Conservation (phyloP, 768 basidiomycete species). For the Boletus eberwhitei region DNA sequence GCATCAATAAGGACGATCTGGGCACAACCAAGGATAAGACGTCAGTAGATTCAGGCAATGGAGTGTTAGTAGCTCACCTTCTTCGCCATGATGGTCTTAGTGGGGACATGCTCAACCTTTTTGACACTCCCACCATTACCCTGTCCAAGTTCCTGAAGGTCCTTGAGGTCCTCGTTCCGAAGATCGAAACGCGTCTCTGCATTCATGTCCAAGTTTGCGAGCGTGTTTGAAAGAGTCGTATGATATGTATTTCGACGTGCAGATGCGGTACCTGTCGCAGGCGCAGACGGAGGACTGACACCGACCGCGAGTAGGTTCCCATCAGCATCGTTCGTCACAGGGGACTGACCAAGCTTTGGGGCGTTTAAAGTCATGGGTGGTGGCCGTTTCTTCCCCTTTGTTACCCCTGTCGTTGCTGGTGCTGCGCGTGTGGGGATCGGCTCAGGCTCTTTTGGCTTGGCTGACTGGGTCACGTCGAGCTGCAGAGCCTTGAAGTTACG, state of each 20-base stretch:
- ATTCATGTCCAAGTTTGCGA: constrained; percentile 84
- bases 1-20: constrained; percentile 96
- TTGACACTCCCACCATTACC: constrained; percentile 98
- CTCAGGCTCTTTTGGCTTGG: constrained; percentile 38
- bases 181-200: constrained; percentile 84
- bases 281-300: constrained; percentile 49
- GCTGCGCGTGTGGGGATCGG: constrained; percentile 49
- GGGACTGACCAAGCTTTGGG: constrained; percentile 51
- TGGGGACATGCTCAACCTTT: constrained; percentile 89
- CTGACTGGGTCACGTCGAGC: constrained; percentile 54
- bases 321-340: constrained; percentile 31
- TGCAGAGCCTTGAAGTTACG: constrained; percentile 87
- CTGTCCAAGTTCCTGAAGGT: constrained; percentile 86
- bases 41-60: neutral
- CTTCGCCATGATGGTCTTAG: constrained; percentile 94
- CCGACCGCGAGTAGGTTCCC: constrained; percentile 48
- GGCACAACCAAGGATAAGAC: neutral
- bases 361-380: constrained; percentile 82
- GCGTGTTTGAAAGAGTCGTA: constrained; percentile 73
- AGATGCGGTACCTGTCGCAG: constrained; percentile 48
- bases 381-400: constrained; percentile 65
- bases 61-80: constrained; percentile 59
- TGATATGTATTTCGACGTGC: constrained; percentile 72
- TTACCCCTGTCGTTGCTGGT: constrained; percentile 34
- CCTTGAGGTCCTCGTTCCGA: constrained; percentile 85